Base-by-base conservation (phyloP, 441 rosid genomes). In the Caryocar brasiliense region DNA sequence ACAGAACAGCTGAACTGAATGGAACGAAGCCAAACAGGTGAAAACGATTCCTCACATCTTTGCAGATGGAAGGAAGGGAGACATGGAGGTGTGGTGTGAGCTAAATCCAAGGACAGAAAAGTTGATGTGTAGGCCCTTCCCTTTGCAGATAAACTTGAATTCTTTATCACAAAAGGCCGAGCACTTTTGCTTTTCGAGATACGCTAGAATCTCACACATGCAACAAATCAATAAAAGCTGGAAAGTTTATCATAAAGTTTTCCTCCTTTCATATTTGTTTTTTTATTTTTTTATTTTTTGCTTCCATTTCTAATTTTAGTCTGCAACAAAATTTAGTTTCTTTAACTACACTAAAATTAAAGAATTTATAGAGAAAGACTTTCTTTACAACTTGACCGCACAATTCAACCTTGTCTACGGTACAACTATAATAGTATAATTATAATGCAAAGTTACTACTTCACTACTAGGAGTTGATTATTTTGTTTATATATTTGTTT, bases 71-170 rank as follows among this genome's bases (percentile, higher is more conserved):
- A n/a, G n/a, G n/a, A n/a, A n/a, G n/a, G n/a, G n/a, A n/a, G n/a
- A n/a, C n/a, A n/a, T n/a, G n/a, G n/a, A n/a, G n/a, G n/a, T n/a
- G n/a, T n/a, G n/a, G n/a, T n/a, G n/a, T n/a, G n/a, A n/a, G n/a
- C n/a, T n/a, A n/a, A n/a, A n/a, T n/a, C n/a, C 11, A 21, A 6
- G 27, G 52, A 37, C 20, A n/a, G 20, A 30, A 45, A 50, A 33
- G 67, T 46, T 27, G 17, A 40, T 33, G 59, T 33, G 59, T 18
- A 42, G 67, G 68, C 56, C 57, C 58, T 23, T 12, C 13, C 0
- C 26, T 44, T 45, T 21, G 51, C 47, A 13, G 73, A 65, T 62
- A 49, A 47, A 59, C 59, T 45, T 51, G 40, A 66, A 66, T 60
- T 53, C 54, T 21, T 34, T n/a, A 52, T 59, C 63, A 33, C 42